Base-by-base conservation (phyloP, 208 protist species). In the Leishmania gerbilli region DNA sequence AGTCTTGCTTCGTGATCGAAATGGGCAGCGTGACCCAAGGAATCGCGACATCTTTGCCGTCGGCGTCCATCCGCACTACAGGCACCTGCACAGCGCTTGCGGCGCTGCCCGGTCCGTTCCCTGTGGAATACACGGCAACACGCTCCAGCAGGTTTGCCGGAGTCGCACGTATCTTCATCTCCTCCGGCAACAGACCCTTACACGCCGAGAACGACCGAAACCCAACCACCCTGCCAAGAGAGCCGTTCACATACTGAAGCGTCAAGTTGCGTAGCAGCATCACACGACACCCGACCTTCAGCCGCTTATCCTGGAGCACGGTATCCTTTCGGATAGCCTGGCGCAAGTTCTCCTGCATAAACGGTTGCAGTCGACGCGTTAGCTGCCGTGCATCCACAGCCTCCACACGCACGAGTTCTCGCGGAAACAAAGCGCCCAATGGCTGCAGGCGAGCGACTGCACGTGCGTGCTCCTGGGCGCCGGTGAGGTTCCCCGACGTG, bases 241-340 rank as follows among this genome's bases (percentile, higher is more conserved):
- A 90, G 42, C 96, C 96, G 60, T 98, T 97, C 15, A 96, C 93
- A 58, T 91, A 88, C 2, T 49, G 56, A 17, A 17, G 40, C 24
- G 85, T 94, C 40, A 98, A 71, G 75, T 98, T 98, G 3, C 91
- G 88, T 42, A 95, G 81, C 55, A 97, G 84, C 93, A 98, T 95
- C 42, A 98, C 96, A 11, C 93, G 88, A 76, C 94, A 97, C 24
- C 94, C 95, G 15, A 96, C 80, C 76, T 97, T 96, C 21, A 98
- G 85, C 37, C 81, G 71, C 84, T 95, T 96, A 74, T 89, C 85
- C n/a, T 91, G 85, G 11, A 96, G 77, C n/a, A 93, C 77, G 3
- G 84, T 84, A 49, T 97, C 93, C 4, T 78, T 76, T 47, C 84
- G 83, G 27, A 92, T 75, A 3, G 71, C 80, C 7, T 88, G 76